A percentile compares a stretch with the other conserved stretches of the same genome.
Evolutionary conservation across 139 green algal genomes (phyloP).

Genomic region (Yamagishiella unicocca): DNA sequence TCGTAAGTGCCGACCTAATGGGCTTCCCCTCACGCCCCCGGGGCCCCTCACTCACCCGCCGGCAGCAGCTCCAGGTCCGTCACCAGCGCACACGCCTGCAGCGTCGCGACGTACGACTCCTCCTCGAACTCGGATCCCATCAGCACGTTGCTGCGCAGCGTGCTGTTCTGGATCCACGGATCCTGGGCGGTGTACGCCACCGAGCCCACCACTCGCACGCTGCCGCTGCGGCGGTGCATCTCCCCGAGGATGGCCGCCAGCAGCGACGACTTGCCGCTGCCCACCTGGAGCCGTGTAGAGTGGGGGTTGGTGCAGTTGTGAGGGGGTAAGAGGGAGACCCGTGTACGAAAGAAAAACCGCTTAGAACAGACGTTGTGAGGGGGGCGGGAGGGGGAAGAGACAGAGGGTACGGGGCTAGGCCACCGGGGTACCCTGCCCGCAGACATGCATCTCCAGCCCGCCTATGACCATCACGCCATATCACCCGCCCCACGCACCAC

Average conservation of each 20-base stretch:
- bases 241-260: constrained; percentile 77
- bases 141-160: constrained; percentile 83
- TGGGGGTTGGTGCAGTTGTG: too few relatives aligned
- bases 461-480: too few relatives aligned
- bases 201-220: constrained; percentile 51
- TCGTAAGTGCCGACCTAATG: too few relatives aligned
- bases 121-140: constrained; percentile 74
- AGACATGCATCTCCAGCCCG: too few relatives aligned
- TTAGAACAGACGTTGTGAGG: too few relatives aligned
- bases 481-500: too few relatives aligned
- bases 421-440: too few relatives aligned
- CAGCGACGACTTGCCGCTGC: constrained; percentile 74
- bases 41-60: constrained; percentile 74
- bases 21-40: too few relatives aligned
- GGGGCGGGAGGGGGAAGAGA: too few relatives aligned
- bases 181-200: constrained; percentile 78
- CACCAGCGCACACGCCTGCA: constrained; percentile 74
- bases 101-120: constrained; percentile 62
- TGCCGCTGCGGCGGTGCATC: constrained; percentile 64
- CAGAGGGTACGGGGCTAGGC: too few relatives aligned
- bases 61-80: constrained; percentile 80
- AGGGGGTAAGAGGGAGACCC: too few relatives aligned
- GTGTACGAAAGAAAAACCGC: too few relatives aligned
- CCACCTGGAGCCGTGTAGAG: constrained; percentile 57
- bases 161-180: constrained; percentile 90